Conservation (phyloP, 176 grass and related monocot species). For the Tuctoria greenei region DNA sequence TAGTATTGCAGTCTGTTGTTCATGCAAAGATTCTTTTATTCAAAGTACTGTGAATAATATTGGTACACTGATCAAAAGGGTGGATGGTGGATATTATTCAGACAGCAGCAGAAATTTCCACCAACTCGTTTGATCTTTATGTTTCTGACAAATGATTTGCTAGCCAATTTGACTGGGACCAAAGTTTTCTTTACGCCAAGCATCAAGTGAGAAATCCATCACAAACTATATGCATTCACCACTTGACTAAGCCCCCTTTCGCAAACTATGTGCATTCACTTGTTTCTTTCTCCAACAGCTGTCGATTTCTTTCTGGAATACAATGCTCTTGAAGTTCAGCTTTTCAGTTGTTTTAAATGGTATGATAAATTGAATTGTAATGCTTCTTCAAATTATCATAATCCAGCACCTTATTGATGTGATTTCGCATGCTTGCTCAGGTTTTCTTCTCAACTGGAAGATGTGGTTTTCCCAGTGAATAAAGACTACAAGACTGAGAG, state of each 20-base stretch:
- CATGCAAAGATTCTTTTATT: slow-evolving; percentile 9
- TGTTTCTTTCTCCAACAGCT: slow-evolving; percentile 35
- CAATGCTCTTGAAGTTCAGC: slow-evolving; percentile 40
- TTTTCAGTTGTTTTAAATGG: slow-evolving; percentile 40
- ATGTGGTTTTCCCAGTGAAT: slow-evolving; percentile 18
- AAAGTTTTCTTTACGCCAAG: slow-evolving; percentile 36
- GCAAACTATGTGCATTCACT: slow-evolving; percentile 13
- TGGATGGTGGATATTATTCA: slow-evolving; percentile 9
- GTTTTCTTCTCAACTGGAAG: slow-evolving; percentile 30
- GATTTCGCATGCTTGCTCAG: no score
- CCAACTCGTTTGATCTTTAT: slow-evolving; percentile 45
- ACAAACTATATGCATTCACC: no score
- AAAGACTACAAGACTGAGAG: slow-evolving; percentile 21
- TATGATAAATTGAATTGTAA: slow-evolving; percentile 24
- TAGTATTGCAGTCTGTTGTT: slow-evolving; percentile 9
- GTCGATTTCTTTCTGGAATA: slow-evolving; percentile 21
- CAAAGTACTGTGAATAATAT: slow-evolving; percentile 11
- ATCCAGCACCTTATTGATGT: no score
- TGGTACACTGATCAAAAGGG: slow-evolving; percentile 29
- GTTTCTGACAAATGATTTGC: no score
- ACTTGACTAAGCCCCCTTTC: no score
- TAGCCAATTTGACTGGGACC: no score
- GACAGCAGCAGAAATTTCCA: slow-evolving; percentile 9
- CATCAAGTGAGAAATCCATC: no score
- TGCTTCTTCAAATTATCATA: slow-evolving; percentile 35